Conservation (phyloP, 108 stramenopile species). For the Poteriospumella lacustris region DNA sequence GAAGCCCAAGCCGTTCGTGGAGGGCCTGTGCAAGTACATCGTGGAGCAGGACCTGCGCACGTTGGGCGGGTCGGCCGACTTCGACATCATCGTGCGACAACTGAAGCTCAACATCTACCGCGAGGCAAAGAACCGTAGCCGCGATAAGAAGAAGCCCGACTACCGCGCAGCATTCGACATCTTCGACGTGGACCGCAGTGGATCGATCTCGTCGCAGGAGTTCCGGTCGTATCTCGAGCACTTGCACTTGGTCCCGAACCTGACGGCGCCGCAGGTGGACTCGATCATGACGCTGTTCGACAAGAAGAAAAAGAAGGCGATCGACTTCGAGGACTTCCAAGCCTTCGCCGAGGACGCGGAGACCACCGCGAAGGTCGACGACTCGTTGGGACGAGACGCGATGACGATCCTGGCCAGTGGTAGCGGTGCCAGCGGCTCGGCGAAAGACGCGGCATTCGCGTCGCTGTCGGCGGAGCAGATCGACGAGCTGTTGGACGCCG, state of each 20-base stretch:
- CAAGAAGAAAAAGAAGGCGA: background rate
- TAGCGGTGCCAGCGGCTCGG: no score
- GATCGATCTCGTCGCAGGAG: background rate
- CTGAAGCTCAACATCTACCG: background rate
- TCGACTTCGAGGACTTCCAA: slow-evolving; percentile 1
- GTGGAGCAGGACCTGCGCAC: background rate
- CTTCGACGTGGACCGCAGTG: slow-evolving; percentile 1
- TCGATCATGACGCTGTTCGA: background rate
- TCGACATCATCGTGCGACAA: background rate
- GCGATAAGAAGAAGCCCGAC: background rate
- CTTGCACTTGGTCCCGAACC: background rate
- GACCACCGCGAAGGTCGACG: background rate
- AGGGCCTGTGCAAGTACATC: background rate
- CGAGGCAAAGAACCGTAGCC: background rate
- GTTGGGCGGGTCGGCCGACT: background rate
- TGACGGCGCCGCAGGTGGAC: background rate
- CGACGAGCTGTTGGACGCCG: no score
- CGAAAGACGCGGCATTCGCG: no score
- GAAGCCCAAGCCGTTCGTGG: background rate
- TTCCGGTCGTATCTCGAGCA: background rate
- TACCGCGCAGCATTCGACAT: background rate
- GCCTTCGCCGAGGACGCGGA: slow-evolving; percentile 6
- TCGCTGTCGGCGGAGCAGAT: no score
- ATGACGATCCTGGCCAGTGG: no score
- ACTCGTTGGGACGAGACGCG: no score